Conservation (phyloP, 495 filamentous ascomycete genomes). For the Haplographium delicatum region DNA sequence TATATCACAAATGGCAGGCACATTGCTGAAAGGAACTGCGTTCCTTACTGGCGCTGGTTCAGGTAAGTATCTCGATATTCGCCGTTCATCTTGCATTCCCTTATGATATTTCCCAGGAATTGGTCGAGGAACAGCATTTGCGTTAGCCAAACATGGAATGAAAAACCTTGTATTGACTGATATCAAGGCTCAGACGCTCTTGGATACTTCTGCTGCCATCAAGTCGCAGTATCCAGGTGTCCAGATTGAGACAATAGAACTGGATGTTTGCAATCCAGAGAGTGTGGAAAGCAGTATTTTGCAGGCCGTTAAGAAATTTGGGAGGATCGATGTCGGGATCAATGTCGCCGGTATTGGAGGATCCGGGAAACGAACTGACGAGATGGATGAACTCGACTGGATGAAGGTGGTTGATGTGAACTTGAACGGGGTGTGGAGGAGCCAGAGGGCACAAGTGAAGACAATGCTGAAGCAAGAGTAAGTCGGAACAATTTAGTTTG, state of each 20-base stretch:
- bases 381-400: constrained; percentile 35
- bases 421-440: constrained; percentile 42
- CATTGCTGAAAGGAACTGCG: constrained; percentile 31
- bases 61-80: constrained; percentile 22
- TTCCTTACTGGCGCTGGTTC: constrained; percentile 38
- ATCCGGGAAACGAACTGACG: constrained; percentile 43
- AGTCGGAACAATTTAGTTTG: not conserved
- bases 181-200: constrained; percentile 24
- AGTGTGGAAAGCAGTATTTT: constrained; percentile 32
- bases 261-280: constrained; percentile 29
- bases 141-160: constrained; percentile 32
- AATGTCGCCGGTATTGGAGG: constrained; percentile 68
- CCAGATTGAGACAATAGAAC: constrained; percentile 26
- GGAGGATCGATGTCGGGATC: constrained; percentile 56
- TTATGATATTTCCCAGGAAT: constrained; percentile 26
- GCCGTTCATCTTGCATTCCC: not conserved
- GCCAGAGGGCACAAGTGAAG: constrained; percentile 40
- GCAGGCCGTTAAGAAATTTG: constrained; percentile 45
- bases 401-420: constrained; percentile 39
- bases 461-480: constrained; percentile 43
- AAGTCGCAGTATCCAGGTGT: constrained; percentile 26
- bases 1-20: not conserved
- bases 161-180: constrained; percentile 31
- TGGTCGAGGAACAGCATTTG: constrained; percentile 32
- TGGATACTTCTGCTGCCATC: constrained; percentile 23